Evolutionary conservation across 768 basidiomycete genomes (phyloP), one percentile per base, ranked within the genome.

Genomic region (Boletus eberwhitei): DNA sequence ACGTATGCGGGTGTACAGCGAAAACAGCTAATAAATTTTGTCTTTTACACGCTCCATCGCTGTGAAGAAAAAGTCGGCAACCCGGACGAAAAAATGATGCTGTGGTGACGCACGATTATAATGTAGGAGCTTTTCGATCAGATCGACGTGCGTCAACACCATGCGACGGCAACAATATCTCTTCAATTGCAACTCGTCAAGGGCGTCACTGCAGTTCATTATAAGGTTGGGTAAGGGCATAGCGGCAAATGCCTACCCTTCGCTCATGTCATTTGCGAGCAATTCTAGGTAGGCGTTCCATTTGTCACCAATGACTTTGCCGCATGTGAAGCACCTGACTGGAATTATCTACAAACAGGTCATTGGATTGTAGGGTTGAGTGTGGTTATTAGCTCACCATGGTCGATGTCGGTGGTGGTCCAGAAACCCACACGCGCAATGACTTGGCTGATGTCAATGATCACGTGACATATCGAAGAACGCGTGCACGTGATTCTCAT

Each of bases 121-220:
- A 64, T 96, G 93, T 22, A 98, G 77, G 17, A 98, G 80, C 73
- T 98, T 98, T 74, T 98, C 96, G 62, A 98, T 98, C 59, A 98
- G 79, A 73, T 98, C 96, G 52, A 98, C 96, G 70, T 98, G 96
- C 0, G 96, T 98, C 50, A 98, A 76, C 6, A 98, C 91, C 96
- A 98, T 98, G 44, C 96, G 83, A 43, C 95, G 81, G 73, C 96
- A 98, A 73, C 96, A 98, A 67, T 98, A 98, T 52, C 96, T 77
- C 72, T 92, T 95, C 42, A 98, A 74, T 60, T 94, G 89, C 2
- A 96, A 76, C 62, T 89, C 85, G 57, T 95, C 93, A 41, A 97
- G 79, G 5, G 93, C 93, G 51, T 96, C 93, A 62, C 94, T 96
- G 59, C 1, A 21, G 21, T 36, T 12, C 8, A 29, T 43, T 26